Evolutionary conservation across 148 eudicot species (phyloP).

Genomic region (Camellia lanceoleosa): DNA sequence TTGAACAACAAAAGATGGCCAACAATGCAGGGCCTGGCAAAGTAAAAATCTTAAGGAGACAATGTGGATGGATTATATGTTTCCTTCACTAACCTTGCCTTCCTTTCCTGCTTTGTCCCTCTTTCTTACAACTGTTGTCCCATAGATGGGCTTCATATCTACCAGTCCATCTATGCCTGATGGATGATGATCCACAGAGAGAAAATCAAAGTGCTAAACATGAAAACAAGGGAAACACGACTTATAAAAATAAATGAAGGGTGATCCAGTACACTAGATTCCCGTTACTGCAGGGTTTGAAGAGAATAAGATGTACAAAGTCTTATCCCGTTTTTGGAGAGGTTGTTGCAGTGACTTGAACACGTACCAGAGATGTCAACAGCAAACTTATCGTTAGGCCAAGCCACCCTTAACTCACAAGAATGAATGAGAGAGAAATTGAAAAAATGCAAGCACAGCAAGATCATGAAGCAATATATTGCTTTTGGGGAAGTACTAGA

Average conservation of each 20-base stretch:
- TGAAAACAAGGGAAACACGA: background rate
- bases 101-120: constrained; percentile 95
- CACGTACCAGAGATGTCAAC: too few relatives aligned
- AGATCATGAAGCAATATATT: background rate
- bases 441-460: background rate
- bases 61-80: background rate
- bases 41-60: background rate
- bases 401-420: background rate
- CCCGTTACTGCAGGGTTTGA: too few relatives aligned
- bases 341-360: too few relatives aligned
- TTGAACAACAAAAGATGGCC: background rate
- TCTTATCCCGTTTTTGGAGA: background rate
- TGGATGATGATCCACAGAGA: background rate
- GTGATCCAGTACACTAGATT: too few relatives aligned
- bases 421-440: background rate
- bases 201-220: background rate
- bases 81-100: constrained; percentile 65
- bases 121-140: constrained; percentile 89
- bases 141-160: constrained; percentile 75
- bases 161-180: constrained; percentile 91
- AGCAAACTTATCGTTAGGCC: too few relatives aligned
- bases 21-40: too few relatives aligned
- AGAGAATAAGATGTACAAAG: too few relatives aligned
- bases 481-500: too few relatives aligned
- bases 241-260: too few relatives aligned